Evolutionary conservation across 192 early-diverging fungal genomes (phyloP).

Genomic region (Coemansia sp.): DNA sequence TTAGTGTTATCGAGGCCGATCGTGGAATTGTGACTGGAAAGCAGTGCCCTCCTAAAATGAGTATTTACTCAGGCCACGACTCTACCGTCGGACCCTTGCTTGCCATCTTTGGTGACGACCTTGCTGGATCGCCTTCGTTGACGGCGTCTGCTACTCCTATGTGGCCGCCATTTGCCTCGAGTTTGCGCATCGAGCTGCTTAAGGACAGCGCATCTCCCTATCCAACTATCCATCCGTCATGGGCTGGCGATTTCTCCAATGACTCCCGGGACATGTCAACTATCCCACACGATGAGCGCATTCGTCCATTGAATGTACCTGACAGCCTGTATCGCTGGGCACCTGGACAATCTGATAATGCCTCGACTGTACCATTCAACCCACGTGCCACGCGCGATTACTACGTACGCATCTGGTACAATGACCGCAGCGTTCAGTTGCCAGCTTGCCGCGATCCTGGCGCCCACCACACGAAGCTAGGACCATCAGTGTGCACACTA

Average conservation of each 20-base stretch:
- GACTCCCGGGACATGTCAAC: slow-evolving; percentile 19
- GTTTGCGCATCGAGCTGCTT: slow-evolving; percentile 48
- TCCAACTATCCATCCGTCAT: slow-evolving; percentile 29
- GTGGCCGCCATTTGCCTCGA: slow-evolving; percentile 48
- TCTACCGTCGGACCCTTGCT: slow-evolving; percentile 49
- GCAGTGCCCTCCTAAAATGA: slow-evolving; percentile 22
- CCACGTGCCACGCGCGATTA: slow-evolving; percentile 43
- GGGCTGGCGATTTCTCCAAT: slow-evolving; percentile 37
- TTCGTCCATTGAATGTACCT: slow-evolving; percentile 38
- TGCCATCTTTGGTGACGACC: slow-evolving; percentile 33
- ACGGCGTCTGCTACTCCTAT: not conserved
- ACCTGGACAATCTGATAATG: not conserved
- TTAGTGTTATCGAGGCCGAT: slow-evolving; percentile 31
- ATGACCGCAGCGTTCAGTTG: slow-evolving; percentile 40
- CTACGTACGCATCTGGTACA: slow-evolving; percentile 56
- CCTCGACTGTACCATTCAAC: slow-evolving; percentile 7
- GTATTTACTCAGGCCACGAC: slow-evolving; percentile 56
- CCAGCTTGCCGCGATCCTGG: slow-evolving; percentile 53
- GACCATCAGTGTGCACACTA: slow-evolving; percentile 45
- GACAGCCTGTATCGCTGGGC: slow-evolving; percentile 43
- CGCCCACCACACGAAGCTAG: slow-evolving; percentile 43
- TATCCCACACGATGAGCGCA: slow-evolving; percentile 30
- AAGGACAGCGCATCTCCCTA: slow-evolving; percentile 36
- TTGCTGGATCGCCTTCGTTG: not conserved
- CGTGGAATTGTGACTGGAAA: slow-evolving; percentile 13